Evolutionary conservation across 2,329 filamentous ascomycete species (phyloP), one percentile per base, ranked within the genome.

Genomic region (Ascochyta rabiei): DNA sequence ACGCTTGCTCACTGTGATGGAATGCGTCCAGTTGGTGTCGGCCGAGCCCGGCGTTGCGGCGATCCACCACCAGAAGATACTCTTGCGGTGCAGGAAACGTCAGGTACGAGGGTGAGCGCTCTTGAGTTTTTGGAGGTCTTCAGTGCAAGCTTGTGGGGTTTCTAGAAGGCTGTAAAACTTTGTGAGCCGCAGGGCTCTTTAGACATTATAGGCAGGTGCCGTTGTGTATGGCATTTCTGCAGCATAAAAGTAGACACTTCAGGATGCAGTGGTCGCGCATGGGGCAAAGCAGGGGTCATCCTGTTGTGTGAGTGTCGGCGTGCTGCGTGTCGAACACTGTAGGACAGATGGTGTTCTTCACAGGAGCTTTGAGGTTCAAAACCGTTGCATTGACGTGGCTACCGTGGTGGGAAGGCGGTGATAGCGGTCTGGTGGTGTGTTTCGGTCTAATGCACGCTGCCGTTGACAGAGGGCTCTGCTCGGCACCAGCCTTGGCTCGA

Each of bases 401-500:
- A 34, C 43, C 40, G 40, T 31, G 23, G 31, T 42, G 19, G 35
- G 46, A 46, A 49, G 46, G 41, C 46, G 31, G 47, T 37, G 41
- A 54, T 53, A 57, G 58, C 48, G 48, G 45, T 21, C 24, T 48
- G 43, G 28, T 56, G 56, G 47, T 44, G 54, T 48, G 62, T 64
- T 64, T 63, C 56, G 58, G 47, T 44, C 50, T 49, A 46, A 56
- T 60, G 52, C 58, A 56, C 39, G 46, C 41, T 53, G 52, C 49
- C 56, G 58, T 53, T 45, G 30, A 45, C 48, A 51, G 44, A 38
- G 30, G 52, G 34, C 39, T 26, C 34, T 50, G 30, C 35, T 48
- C 46, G 28, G 47, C 52, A 46, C 13, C 45, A 38, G 37, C 21
- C 42, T 39, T 46, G 51, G 45, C 35, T 59, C 23, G 31, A 35